phyloP scores from a whole-genome alignment of 495 filamentous ascomycete species.

The Lasiosphaeriaceae sp. region DNA sequence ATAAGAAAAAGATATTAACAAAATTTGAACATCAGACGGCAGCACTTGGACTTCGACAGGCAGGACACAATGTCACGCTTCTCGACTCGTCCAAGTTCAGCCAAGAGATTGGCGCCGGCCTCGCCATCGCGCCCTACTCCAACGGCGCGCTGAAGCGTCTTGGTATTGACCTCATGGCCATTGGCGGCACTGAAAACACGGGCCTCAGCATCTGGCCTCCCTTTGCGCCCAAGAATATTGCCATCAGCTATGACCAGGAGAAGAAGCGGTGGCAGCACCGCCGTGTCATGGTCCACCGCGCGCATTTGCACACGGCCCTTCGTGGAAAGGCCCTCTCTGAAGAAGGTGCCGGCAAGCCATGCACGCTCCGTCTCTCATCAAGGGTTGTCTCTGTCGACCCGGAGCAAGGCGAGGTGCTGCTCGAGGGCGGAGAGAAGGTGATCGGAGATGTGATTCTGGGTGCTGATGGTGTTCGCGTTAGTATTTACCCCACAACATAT shows the following conservation, averaged over 20 bases:
- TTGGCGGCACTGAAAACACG: slow-evolving; percentile 1
- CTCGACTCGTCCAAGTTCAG: slow-evolving; percentile 2
- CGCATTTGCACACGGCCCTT: background rate
- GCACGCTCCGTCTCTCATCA: background rate
- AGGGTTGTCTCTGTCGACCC: background rate
- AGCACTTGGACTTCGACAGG: background rate
- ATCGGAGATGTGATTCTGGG: too few species aligned
- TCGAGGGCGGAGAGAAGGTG: too few species aligned
- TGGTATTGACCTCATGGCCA: background rate
- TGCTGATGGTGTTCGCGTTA: too few species aligned
- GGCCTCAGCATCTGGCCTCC: background rate
- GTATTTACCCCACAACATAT: too few species aligned
- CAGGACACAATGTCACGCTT: background rate
- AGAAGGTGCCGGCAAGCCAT: background rate
- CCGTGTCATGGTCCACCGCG: slow-evolving; percentile 4
- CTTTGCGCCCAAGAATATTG: background rate
- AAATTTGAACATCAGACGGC: background rate
- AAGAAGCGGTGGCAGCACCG: slow-evolving; percentile 2
- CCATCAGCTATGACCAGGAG: background rate
- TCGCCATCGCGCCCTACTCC: slow-evolving; percentile 1
- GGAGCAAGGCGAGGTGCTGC: background rate
- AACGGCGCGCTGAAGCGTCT: slow-evolving; percentile 3
- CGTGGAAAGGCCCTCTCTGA: background rate
- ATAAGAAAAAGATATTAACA: too few species aligned
- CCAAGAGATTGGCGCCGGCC: slow-evolving; percentile 1